These are phyloP conservation scores for Barbarea vulgaris DNA, from an alignment of 345 rosid species.

Conservation along the genomic window DNA sequence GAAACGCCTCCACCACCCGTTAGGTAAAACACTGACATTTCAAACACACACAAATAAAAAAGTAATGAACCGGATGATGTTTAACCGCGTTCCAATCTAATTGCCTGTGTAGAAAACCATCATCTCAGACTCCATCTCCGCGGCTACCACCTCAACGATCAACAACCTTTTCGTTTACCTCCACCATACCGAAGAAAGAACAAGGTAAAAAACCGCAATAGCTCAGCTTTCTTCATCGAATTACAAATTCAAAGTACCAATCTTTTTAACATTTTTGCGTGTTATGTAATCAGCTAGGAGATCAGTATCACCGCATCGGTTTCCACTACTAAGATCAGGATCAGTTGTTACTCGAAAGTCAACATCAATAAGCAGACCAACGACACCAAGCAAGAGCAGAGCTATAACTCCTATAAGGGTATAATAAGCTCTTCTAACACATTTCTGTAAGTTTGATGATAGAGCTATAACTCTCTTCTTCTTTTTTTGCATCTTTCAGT, in stretches of 20 bases:
- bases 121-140: slow-evolving; percentile 67
- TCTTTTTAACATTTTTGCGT: slow-evolving; percentile 5
- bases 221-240: not conserved
- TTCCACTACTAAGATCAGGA: slow-evolving; percentile 81
- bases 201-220: slow-evolving; percentile 44
- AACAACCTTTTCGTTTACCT: slow-evolving; percentile 75
- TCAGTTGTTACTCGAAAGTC: slow-evolving; percentile 60
- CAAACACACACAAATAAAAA: not conserved
- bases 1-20: slow-evolving; percentile 56
- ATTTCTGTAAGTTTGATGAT: too few species aligned
- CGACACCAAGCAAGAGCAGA: slow-evolving; percentile 69
- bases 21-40: slow-evolving; percentile 51
- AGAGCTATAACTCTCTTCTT: slow-evolving; percentile 57
- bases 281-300: slow-evolving; percentile 59
- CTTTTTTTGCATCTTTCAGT: slow-evolving; percentile 45
- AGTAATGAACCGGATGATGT: not conserved
- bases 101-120: slow-evolving; percentile 59
- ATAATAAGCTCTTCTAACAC: slow-evolving; percentile 18
- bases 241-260: not conserved
- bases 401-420: slow-evolving; percentile 74
- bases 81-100: not conserved
- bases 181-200: slow-evolving; percentile 62
- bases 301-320: slow-evolving; percentile 72
- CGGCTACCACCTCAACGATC: slow-evolving; percentile 61
- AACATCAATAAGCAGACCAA: slow-evolving; percentile 59